Conservation (phyloP, 148 eudicot species). For the Vaccinium corymbosum region DNA sequence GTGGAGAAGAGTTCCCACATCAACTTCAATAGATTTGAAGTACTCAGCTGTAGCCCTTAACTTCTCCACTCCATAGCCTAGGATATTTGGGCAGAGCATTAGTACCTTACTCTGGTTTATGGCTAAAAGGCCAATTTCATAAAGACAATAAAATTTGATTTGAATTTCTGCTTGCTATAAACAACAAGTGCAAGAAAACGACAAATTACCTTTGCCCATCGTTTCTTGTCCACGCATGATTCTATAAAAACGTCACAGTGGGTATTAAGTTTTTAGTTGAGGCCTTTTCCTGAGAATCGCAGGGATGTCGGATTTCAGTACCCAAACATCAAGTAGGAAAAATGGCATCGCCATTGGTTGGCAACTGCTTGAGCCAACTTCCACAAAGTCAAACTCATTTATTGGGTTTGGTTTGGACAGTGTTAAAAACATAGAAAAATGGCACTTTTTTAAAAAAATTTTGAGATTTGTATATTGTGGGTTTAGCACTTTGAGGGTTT, state of each 20-base stretch:
- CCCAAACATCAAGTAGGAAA: slow-evolving; percentile 74
- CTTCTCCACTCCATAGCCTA: slow-evolving; percentile 73
- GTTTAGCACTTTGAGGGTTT: too few species aligned
- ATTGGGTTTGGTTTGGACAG: too few species aligned
- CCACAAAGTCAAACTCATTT: too few species aligned
- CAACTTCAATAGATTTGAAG: too few species aligned
- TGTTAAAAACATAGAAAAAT: too few species aligned
- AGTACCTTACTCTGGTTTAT: slow-evolving; percentile 58
- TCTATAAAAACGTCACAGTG: slow-evolving; percentile 62
- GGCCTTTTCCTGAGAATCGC: slow-evolving; percentile 67
- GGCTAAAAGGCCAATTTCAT: slow-evolving; percentile 70
- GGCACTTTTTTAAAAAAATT: too few species aligned
- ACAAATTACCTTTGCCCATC: slow-evolving; percentile 70
- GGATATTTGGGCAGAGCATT: slow-evolving; percentile 68
- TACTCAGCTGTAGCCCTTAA: slow-evolving; percentile 31
- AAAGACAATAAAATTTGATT: slow-evolving; percentile 59
- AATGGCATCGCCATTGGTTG: too few species aligned
- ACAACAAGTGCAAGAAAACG: slow-evolving; percentile 78
- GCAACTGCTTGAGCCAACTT: too few species aligned
- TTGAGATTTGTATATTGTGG: too few species aligned
- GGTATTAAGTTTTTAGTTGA: slow-evolving; percentile 71
- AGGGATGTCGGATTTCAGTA: slow-evolving; percentile 62
- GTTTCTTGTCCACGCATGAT: slow-evolving; percentile 69
- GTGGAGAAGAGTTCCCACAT: too few species aligned
- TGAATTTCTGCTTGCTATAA: slow-evolving; percentile 61